A percentile compares a stretch with the other conserved stretches of the same genome.
Evolutionary conservation across 768 basidiomycete genomes (phyloP).

Genomic region (Tulasnella calospora): DNA sequence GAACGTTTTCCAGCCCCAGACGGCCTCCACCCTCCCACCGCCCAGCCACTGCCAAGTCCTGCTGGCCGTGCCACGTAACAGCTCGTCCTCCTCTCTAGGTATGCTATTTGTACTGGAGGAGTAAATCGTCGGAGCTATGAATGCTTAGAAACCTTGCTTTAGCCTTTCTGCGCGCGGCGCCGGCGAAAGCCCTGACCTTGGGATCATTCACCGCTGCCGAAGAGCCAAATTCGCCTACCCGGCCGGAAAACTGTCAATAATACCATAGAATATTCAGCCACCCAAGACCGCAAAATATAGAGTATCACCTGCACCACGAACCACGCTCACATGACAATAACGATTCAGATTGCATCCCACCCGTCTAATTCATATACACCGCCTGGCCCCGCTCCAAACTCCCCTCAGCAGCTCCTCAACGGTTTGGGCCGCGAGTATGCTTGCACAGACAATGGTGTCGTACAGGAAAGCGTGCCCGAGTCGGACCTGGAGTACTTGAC

Average conservation of each 20-base stretch:
- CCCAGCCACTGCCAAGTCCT: background rate
- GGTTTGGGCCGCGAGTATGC: slow-evolving; percentile 6
- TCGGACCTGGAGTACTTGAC: slow-evolving; percentile 11
- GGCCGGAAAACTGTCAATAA: background rate
- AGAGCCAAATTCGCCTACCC: background rate
- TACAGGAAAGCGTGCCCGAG: slow-evolving; percentile 17
- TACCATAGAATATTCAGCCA: no score
- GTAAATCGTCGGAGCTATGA: background rate
- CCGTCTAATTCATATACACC: background rate
- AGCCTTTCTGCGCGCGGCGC: background rate
- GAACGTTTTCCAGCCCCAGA: background rate
- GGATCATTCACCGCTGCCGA: background rate
- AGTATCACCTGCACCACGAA: background rate
- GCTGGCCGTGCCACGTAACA: background rate
- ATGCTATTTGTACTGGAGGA: background rate
- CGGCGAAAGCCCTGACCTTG: background rate
- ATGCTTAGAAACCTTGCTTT: background rate
- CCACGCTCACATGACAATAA: background rate
- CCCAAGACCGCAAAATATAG: background rate
- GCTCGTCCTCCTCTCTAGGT: background rate
- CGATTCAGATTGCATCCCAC: slow-evolving; percentile 8
- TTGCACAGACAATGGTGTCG: background rate
- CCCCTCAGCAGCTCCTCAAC: slow-evolving; percentile 6
- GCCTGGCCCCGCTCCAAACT: background rate
- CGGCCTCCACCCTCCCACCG: background rate